A percentile compares a stretch with the other conserved stretches of the same genome.
These are phyloP conservation scores for Wickerhamomyces bovis DNA, from an alignment of 805 yeast genomes.

Conservation along the genomic window DNA sequence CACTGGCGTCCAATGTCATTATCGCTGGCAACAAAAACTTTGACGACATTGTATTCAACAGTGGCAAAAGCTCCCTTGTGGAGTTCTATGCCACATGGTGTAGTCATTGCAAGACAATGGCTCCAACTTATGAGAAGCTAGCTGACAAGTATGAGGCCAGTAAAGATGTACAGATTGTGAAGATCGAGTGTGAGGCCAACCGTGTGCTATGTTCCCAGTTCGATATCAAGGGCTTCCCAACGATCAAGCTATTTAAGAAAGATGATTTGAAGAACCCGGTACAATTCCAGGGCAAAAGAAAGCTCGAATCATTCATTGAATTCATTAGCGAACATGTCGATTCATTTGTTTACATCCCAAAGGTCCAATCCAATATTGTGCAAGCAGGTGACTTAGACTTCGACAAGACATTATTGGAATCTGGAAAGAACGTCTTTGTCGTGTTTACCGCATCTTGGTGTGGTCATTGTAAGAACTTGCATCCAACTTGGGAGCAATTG, in stretches of 20 bases:
- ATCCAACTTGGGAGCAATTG: conserved; percentile 41
- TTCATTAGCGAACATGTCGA: conserved; percentile 50
- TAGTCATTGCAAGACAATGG: conserved; percentile 88
- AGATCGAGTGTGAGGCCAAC: conserved; percentile 84
- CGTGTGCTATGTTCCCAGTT: conserved; percentile 67
- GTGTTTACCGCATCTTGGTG: conserved; percentile 52
- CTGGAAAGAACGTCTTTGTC: conserved; percentile 21
- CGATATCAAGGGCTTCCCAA: conserved; percentile 86
- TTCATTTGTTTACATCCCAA: conserved; percentile 24
- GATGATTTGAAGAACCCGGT: conserved; percentile 53
- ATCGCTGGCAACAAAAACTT: conserved; percentile 45
- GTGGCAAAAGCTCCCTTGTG: conserved; percentile 68
- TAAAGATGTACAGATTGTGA: conserved; percentile 65
- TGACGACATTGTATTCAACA: conserved; percentile 48
- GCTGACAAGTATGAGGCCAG: conserved; percentile 55
- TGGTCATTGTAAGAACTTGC: conserved; percentile 43
- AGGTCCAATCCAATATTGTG: conserved; percentile 17
- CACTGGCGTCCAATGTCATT: conserved; percentile 28
- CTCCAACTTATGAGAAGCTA: conserved; percentile 81
- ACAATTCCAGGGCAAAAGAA: conserved; percentile 62
- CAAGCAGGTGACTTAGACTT: conserved; percentile 28
- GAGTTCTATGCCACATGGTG: conserved; percentile 97
- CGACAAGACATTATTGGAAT: conserved; percentile 27
- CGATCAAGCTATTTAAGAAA: conserved; percentile 80
- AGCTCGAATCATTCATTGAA: conserved; percentile 56